Conservation (phyloP, 306 rosid genomes). For the Arachis stenosperma region DNA sequence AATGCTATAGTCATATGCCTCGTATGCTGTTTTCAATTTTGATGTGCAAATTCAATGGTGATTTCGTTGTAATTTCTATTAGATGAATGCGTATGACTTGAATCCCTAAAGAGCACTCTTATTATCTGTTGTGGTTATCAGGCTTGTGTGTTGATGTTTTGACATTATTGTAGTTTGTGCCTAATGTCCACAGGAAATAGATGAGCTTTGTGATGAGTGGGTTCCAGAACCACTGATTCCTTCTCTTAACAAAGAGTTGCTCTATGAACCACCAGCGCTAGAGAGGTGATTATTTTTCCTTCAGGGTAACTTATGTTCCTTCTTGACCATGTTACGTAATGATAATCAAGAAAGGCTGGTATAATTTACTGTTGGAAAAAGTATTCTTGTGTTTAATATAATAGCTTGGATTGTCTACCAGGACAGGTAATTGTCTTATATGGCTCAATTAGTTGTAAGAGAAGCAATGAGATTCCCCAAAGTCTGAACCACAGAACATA, state of each 20-base stretch:
- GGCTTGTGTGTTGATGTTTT: conserved; percentile 5
- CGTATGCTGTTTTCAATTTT: background rate
- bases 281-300: conserved; percentile 72
- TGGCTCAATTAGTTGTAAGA: conserved; percentile 14
- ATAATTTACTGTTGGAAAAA: background rate
- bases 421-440: background rate
- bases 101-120: background rate
- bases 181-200: conserved; percentile 70
- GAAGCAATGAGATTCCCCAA: conserved; percentile 7
- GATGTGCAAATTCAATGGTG: background rate
- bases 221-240: conserved; percentile 94
- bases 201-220: conserved; percentile 95
- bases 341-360: background rate
- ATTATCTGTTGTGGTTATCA: conserved; percentile 5
- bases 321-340: background rate
- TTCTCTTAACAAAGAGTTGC: conserved; percentile 66
- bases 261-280: conserved; percentile 78
- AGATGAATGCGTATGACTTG: conserved; percentile 3
- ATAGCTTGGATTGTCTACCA: background rate
- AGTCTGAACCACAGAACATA: background rate
- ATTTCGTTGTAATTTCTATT: conserved; percentile 1
- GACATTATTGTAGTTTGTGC: conserved; percentile 20
- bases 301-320: background rate
- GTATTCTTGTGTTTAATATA: conserved; percentile 16
- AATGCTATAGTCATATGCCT: conserved; percentile 12